Evolutionary conservation across 441 rosid genomes (phyloP).

Genomic region (Sinapis alba): DNA sequence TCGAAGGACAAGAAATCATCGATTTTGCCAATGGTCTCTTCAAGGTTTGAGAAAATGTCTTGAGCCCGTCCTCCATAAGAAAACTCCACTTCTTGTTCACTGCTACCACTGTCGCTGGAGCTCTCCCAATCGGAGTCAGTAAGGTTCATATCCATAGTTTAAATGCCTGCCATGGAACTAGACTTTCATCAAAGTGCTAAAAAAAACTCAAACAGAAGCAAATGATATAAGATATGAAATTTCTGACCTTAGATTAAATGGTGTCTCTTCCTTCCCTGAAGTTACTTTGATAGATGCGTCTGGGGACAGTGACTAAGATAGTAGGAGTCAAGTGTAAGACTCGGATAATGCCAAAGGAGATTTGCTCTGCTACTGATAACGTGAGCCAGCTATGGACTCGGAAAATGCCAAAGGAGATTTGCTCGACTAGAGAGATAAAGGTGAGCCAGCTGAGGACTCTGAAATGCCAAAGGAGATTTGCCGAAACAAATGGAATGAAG

Average conservation of each 20-base stretch:
- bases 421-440: conserved; percentile 48
- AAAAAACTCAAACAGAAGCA: conserved; percentile 5
- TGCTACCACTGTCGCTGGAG: conserved; percentile 76
- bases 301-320: conserved; percentile 6
- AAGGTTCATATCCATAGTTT: conserved; percentile 60
- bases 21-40: conserved; percentile 82
- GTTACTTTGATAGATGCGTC: conserved; percentile 11
- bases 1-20: conserved; percentile 90
- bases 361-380: conserved; percentile 34
- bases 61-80: conserved; percentile 62
- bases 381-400: conserved; percentile 32
- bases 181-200: conserved; percentile 25
- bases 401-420: conserved; percentile 72
- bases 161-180: conserved; percentile 42
- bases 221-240: conserved; percentile 29
- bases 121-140: conserved; percentile 91
- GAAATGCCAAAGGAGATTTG: conserved; percentile 86
- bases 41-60: conserved; percentile 76
- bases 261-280: conserved; percentile 9
- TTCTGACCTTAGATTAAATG: conserved; percentile 37
- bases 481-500: conserved; percentile 42
- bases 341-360: conserved; percentile 41
- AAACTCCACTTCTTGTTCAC: conserved; percentile 67
- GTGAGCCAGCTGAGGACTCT: conserved; percentile 51
- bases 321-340: conserved; percentile 36